Base-by-base conservation (phyloP, 352 stramenopile genomes). In the Phytophthora ramorum region DNA sequence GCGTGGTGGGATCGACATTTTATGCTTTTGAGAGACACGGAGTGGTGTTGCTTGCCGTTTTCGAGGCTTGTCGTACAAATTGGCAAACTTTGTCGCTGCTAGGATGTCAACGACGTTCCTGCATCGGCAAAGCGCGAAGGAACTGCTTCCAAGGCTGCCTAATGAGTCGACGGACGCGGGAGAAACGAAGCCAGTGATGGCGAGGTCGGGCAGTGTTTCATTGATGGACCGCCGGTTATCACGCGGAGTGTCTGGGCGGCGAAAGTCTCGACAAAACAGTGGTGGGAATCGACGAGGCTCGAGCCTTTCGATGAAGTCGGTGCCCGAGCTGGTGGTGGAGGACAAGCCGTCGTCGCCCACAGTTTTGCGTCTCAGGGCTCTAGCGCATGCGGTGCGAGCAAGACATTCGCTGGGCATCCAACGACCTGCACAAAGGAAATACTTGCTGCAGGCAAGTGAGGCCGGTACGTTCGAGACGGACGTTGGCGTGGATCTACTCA, bases 301-400 rank as follows among this genome's bases (percentile, higher is more conserved):
- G 0, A 54, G 17, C 46, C 44, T 16, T 6, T 67, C 67, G 12
- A 17, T 72, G 44, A 69, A 66, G 37, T 47, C 24, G 0, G 40
- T 74, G 24, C 5, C 32, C 0, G 58, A 78, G 20, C 7, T 69
- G 3, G 22, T 41, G 0, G 48, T 44, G 1, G 62, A 83, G 13
- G 14, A 54, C 0, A 76, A 70, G 14, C 38, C 50, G 22, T 62
- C 79, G 1, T 91, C 84, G 0, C 57, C 63, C 0, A 91, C 80
- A 1, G 79, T 75, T 1, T 49, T 74, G 34, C 59, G 80, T 0
- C 61, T 92, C 13, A 63, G 62, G 22, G 80, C 84, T 9, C 53
- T 92, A 1, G 81, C 80, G 0, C 79, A 76, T 19, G 82, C 78
- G 2, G 75, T 92, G 4, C 76, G 81, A 7, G 84, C 84, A 4